These are phyloP conservation scores for Microcyclosporella mali DNA, from an alignment of 2,329 filamentous ascomycete genomes.

Conservation along the genomic window DNA sequence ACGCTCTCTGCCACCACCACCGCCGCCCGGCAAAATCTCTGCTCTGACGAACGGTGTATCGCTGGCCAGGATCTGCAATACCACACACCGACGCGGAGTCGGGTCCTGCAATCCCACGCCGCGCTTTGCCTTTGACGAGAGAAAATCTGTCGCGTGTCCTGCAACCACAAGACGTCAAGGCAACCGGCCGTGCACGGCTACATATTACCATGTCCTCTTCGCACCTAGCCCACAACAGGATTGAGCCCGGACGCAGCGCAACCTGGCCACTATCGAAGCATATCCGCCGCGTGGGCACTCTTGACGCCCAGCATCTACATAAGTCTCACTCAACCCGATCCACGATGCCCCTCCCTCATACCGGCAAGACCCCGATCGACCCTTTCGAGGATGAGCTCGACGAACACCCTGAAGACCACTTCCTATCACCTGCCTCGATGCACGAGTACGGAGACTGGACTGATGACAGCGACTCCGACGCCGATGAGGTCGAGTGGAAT, in stretches of 20 bases:
- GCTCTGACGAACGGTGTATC: background rate
- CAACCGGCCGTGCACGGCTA: constrained; percentile 5
- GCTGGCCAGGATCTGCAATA: constrained; percentile 3
- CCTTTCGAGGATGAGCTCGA: constrained; percentile 27
- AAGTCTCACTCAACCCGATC: constrained; percentile 11
- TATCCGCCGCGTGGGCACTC: background rate
- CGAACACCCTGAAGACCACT: constrained; percentile 27
- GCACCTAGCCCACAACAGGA: constrained; percentile 6
- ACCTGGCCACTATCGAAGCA: constrained; percentile 14
- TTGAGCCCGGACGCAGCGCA: constrained; percentile 15
- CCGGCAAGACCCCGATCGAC: constrained; percentile 12
- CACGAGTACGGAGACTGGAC: constrained; percentile 28
- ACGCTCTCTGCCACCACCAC: background rate
- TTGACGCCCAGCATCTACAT: constrained; percentile 3
- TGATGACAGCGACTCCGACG: constrained; percentile 23
- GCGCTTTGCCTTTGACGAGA: background rate
- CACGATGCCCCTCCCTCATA: constrained; percentile 6
- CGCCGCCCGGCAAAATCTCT: constrained; percentile 1
- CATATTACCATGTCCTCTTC: constrained; percentile 18
- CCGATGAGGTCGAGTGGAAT: constrained; percentile 27
- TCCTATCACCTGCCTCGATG: constrained; percentile 26
- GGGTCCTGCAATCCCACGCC: constrained; percentile 13
- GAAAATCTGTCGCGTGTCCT: constrained; percentile 7
- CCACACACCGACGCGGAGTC: constrained; percentile 5
- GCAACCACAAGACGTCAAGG: constrained; percentile 12